Evolutionary conservation across 495 filamentous ascomycete species (phyloP).

Genomic region (Extremus antarcticus): DNA sequence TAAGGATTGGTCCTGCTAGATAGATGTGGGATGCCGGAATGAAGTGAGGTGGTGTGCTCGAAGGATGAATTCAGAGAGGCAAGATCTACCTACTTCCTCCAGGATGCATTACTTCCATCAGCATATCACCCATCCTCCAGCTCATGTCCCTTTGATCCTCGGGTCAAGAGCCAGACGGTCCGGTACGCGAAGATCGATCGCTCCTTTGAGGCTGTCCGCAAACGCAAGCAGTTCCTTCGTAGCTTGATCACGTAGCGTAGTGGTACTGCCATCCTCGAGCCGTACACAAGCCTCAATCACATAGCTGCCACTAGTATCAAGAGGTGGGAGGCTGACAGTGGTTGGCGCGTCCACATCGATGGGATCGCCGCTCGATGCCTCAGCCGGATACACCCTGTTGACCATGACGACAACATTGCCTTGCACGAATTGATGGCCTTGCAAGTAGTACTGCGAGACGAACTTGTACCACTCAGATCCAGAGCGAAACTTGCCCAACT

Average conservation of each 20-base stretch:
- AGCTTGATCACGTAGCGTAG: slow-evolving; percentile 40
- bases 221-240: slow-evolving; percentile 49
- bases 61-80: too few relatives aligned
- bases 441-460: slow-evolving; percentile 2
- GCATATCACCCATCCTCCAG: too few relatives aligned
- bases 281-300: slow-evolving; percentile 34
- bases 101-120: too few relatives aligned
- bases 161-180: slow-evolving; percentile 59
- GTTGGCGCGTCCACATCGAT: neutral
- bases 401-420: slow-evolving; percentile 36
- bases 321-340: slow-evolving; percentile 1
- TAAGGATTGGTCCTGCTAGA: too few relatives aligned
- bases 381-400: slow-evolving; percentile 15
- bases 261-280: slow-evolving; percentile 30
- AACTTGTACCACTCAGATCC: slow-evolving; percentile 5
- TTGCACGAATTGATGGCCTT: slow-evolving; percentile 34
- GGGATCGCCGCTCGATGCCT: neutral
- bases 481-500: slow-evolving; percentile 8
- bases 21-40: too few relatives aligned
- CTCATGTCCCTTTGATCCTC: slow-evolving; percentile 34
- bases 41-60: too few relatives aligned
- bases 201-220: slow-evolving; percentile 52
- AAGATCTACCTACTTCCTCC: too few relatives aligned
- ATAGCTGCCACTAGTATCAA: slow-evolving; percentile 30
- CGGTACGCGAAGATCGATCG: slow-evolving; percentile 50